Base-by-base conservation (phyloP, 495 filamentous ascomycete species). In the Diplogelasinospora grovesii region DNA sequence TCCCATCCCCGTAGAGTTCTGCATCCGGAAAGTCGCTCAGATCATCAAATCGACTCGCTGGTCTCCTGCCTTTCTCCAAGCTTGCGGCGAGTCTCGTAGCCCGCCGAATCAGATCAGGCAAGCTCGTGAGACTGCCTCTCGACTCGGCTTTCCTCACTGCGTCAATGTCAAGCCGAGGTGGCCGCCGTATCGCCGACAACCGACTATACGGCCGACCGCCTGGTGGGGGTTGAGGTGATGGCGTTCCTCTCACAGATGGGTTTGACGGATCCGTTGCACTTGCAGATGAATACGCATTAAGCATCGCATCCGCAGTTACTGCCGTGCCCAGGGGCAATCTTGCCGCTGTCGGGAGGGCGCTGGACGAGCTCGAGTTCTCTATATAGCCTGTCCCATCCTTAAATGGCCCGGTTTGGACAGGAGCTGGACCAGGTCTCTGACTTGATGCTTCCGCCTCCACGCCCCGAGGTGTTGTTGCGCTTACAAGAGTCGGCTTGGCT, bases 21-120 rank as follows among this genome's bases (percentile, higher is more conserved):
- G 39, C 33, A n/a, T 41, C 48, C 31, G 59, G 55, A 28, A 66
- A 72, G 29, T 73, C 66, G 43, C 70, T 65, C 55, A 71, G 46
- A 23, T 73, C 67, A 19, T 71, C 73, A 36, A 82, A 65, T 25
- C 82, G 69, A 52, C 86, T 93, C 23, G 80, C 85, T 19, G 92
- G 94, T 45, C 78, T 64, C 48, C 60, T 77, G 4, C 92, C 92
- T 43, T 78, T 82, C 49, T 97, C 93, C 45, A 98, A 73, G 53
- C 89, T 88, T 0, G 89, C 74, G 4, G 92, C 92, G 18, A 97
- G 68, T 48, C 78, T 80, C 1, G 89, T 96, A 3, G 92, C 92
- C 32, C 92, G 74, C 46, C 78, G 72, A 43, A 98, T 97, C 39
- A 98, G 66, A 61, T 96, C 92, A 0, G 88, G 83, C 36, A 98